Evolutionary conservation across 2,329 filamentous ascomycete species (phyloP).

Genomic region (Arthrobotrys conoides): DNA sequence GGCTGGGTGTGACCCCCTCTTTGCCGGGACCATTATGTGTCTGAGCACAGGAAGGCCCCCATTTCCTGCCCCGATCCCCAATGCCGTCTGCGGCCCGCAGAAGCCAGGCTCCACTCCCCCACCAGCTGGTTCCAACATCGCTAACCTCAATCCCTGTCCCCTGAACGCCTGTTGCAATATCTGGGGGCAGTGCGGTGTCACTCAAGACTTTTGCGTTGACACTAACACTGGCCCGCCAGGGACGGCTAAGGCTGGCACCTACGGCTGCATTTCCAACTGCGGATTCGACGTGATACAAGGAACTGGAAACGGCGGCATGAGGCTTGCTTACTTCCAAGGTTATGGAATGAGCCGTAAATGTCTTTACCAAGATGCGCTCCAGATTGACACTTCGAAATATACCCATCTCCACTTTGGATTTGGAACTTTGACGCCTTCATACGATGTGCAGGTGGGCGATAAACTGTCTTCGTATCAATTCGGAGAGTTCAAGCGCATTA

Average conservation of each 20-base stretch:
- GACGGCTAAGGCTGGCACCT: constrained; percentile 65
- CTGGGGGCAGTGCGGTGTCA: constrained; percentile 70
- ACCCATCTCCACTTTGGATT: constrained; percentile 68
- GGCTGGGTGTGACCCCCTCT: constrained; percentile 67
- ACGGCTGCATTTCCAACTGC: constrained; percentile 69
- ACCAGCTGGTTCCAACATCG: constrained; percentile 54
- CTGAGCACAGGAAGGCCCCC: constrained; percentile 68
- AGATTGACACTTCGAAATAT: constrained; percentile 62
- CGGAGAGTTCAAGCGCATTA: not conserved
- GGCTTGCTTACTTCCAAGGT: constrained; percentile 66
- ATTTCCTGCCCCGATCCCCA: constrained; percentile 67
- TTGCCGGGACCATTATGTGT: constrained; percentile 66
- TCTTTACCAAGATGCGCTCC: constrained; percentile 63
- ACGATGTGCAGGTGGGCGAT: constrained; percentile 64
- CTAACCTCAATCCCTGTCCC: constrained; percentile 65
- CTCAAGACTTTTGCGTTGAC: constrained; percentile 68
- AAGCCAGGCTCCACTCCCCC: constrained; percentile 15
- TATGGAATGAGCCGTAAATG: constrained; percentile 65
- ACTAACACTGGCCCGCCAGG: constrained; percentile 66
- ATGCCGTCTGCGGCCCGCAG: constrained; percentile 68
- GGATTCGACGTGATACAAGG: constrained; percentile 66
- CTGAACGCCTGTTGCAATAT: constrained; percentile 68
- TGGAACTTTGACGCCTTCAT: constrained; percentile 65
- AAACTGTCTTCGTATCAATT: not conserved
- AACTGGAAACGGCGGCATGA: constrained; percentile 59